Evolutionary conservation across 1,139 yeast genomes (phyloP).

Genomic region (Eremothecium sinecaudum): DNA sequence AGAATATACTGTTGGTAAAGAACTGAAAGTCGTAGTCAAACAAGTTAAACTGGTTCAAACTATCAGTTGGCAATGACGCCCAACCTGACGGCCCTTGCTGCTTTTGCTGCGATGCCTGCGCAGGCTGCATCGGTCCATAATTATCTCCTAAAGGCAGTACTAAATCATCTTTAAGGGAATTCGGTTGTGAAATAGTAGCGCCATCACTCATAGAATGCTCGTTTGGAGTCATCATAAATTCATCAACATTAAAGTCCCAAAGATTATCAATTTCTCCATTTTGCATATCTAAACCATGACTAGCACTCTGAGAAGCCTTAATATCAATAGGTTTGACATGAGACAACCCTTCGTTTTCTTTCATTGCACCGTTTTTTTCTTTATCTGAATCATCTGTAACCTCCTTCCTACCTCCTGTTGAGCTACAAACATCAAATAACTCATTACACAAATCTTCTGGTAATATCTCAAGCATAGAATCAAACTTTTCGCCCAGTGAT

Average conservation of each 20-base stretch:
- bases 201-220: constrained; percentile 25
- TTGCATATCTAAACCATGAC: constrained; percentile 21
- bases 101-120: background rate
- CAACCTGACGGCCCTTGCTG: background rate
- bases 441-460: constrained; percentile 23
- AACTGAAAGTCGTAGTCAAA: constrained; percentile 5
- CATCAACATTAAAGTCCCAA: constrained; percentile 31
- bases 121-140: too few relatives aligned
- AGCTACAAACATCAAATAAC: background rate
- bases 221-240: constrained; percentile 30
- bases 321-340: constrained; percentile 10
- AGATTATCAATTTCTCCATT: constrained; percentile 33
- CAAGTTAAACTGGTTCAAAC: constrained; percentile 7
- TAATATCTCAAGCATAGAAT: constrained; percentile 30
- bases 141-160: background rate
- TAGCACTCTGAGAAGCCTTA: constrained; percentile 1
- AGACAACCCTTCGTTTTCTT: background rate
- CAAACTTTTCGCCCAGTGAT: constrained; percentile 15
- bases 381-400: background rate
- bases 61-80: constrained; percentile 1
- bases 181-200: constrained; percentile 31
- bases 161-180: constrained; percentile 16
- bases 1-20: background rate
- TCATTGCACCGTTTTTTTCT: background rate
- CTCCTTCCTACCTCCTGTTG: background rate